A percentile compares a stretch with the other conserved stretches of the same genome.
These are phyloP conservation scores for Linum trigynum DNA, from an alignment of 345 rosid genomes.

Conservation along the genomic window DNA sequence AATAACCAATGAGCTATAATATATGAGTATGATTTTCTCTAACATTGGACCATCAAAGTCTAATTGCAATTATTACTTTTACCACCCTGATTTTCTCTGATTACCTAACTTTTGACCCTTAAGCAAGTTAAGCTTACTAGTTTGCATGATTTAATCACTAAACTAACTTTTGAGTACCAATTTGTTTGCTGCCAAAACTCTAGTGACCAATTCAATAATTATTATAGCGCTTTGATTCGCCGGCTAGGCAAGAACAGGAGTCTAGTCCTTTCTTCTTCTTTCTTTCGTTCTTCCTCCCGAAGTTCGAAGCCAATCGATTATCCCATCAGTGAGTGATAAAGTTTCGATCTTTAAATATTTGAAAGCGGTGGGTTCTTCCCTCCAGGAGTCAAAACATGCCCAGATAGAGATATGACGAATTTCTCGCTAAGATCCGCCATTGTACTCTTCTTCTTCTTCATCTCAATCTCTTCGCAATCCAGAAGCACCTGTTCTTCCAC, in stretches of 20 bases:
- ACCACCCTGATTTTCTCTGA: too few species aligned
- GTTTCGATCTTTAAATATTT: not conserved
- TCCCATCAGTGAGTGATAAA: not conserved
- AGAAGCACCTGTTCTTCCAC: slow-evolving; percentile 10
- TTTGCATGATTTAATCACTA: too few species aligned
- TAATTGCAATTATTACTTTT: too few species aligned
- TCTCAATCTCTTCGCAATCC: slow-evolving; percentile 7
- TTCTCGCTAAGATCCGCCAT: slow-evolving; percentile 10
- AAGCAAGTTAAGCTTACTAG: too few species aligned
- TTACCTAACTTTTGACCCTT: too few species aligned
- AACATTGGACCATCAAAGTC: too few species aligned
- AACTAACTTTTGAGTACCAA: not conserved
- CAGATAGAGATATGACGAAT: slow-evolving; percentile 11
- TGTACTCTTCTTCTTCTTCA: slow-evolving; percentile 15
- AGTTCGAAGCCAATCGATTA: not conserved
- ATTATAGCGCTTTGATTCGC: not conserved
- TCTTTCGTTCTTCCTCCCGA: not conserved
- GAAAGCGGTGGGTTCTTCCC: not conserved
- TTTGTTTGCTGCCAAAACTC: not conserved
- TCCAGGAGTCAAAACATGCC: not conserved
- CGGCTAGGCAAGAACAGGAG: not conserved
- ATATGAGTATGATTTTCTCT: too few species aligned
- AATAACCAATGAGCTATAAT: too few species aligned
- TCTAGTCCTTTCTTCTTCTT: too few species aligned
- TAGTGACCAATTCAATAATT: not conserved